Conservation (phyloP, 2,329 filamentous ascomycete species). For the Pestalotiopsis sp. region DNA sequence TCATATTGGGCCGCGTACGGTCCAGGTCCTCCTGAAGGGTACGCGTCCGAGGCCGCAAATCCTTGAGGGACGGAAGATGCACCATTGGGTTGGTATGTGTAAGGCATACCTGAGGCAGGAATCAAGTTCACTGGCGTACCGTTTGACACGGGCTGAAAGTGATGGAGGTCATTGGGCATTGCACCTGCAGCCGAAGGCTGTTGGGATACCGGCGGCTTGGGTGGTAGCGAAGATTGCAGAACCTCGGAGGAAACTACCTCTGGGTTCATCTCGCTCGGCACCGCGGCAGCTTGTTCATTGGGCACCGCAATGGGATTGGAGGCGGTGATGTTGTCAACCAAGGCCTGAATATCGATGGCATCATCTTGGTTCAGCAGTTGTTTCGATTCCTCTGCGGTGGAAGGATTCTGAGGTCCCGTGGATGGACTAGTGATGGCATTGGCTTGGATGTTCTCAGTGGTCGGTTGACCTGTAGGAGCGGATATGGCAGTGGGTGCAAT, state of each 20-base stretch:
- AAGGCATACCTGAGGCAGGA: slow-evolving; percentile 30
- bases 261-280: slow-evolving; percentile 29
- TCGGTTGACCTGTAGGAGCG: not conserved
- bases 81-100: slow-evolving; percentile 35
- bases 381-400: not conserved
- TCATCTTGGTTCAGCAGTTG: slow-evolving; percentile 2
- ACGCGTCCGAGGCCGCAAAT: slow-evolving; percentile 29
- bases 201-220: slow-evolving; percentile 44
- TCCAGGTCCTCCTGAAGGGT: slow-evolving; percentile 21
- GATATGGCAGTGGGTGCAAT: not conserved
- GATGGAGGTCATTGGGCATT: slow-evolving; percentile 22
- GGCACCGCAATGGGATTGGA: slow-evolving; percentile 24
- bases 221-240: slow-evolving; percentile 41
- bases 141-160: slow-evolving; percentile 28
- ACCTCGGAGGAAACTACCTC: slow-evolving; percentile 25
- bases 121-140: slow-evolving; percentile 31
- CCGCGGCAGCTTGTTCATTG: slow-evolving; percentile 24
- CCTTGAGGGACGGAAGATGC: slow-evolving; percentile 30
- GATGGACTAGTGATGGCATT: not conserved
- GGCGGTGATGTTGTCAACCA: slow-evolving; percentile 28
- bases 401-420: not conserved
- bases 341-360: slow-evolving; percentile 26
- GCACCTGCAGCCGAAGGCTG: slow-evolving; percentile 35
- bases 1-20: slow-evolving; percentile 14
- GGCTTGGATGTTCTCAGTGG: not conserved